Percentiles rank a stretch among this genome's conserved stretches.
These are phyloP conservation scores for Hypoxylon rickii DNA, from an alignment of 495 filamentous ascomycete species.

Conservation along the genomic window DNA sequence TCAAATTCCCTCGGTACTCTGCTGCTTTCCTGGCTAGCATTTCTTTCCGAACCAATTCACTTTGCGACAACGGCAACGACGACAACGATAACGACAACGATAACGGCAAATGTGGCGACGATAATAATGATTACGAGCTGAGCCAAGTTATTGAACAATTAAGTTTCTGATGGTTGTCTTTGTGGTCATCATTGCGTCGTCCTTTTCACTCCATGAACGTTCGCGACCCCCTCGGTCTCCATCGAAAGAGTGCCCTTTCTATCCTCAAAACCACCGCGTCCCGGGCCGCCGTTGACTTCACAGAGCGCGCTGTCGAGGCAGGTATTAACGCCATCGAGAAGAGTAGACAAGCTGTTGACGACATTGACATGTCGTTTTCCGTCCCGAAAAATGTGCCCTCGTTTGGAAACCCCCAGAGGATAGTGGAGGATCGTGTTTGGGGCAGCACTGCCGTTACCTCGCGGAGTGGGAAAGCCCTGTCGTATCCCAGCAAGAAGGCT, in stretches of 20 bases:
- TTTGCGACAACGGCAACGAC: background rate
- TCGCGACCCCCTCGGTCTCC: conserved; percentile 57
- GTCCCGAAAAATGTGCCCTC: conserved; percentile 71
- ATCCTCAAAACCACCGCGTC: conserved; percentile 50
- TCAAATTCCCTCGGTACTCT: too few relatives aligned
- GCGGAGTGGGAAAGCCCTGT: conserved; percentile 22
- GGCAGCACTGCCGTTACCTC: conserved; percentile 46
- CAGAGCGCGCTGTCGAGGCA: conserved; percentile 47
- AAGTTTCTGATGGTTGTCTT: too few relatives aligned
- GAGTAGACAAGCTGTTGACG: conserved; percentile 46
- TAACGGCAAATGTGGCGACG: background rate
- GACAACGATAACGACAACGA: background rate
- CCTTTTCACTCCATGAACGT: conserved; percentile 59
- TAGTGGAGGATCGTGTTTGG: conserved; percentile 72
- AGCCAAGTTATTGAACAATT: too few relatives aligned
- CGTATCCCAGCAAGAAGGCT: conserved; percentile 34
- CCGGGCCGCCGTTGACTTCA: conserved; percentile 45
- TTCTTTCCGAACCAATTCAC: background rate
- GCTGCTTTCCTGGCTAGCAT: background rate
- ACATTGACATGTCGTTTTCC: conserved; percentile 66
- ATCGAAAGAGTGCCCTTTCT: conserved; percentile 50
- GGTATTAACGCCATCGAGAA: conserved; percentile 49
- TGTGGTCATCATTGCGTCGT: too few relatives aligned
- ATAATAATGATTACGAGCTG: background rate
- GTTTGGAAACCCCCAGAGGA: conserved; percentile 69